Base-by-base conservation (phyloP, 441 rosid species). In the Melastoma candidum region DNA sequence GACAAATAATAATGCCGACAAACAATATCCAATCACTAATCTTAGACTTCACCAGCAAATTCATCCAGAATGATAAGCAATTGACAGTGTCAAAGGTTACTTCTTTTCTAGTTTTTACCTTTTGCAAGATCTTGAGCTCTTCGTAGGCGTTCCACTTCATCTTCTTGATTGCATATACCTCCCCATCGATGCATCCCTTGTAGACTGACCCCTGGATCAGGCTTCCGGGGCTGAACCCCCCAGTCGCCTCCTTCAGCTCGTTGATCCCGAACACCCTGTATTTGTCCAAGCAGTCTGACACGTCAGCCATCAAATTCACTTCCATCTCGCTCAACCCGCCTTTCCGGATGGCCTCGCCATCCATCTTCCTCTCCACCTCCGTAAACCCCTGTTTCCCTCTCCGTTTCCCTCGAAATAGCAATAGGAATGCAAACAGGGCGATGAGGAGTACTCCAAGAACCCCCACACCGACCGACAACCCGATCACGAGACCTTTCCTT, bases 101-200 rank as follows among this genome's bases (percentile, higher is more conserved):
- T 17, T 17, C 22, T 17, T 32, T 32, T 32, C 8, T 32, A 4
- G 41, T 32, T 32, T 12, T 49, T 79, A 84, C 87, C 83, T 81
- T 78, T 50, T 81, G 83, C 62, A 81, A 67, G 65, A 83, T 81
- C 75, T 74, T 81, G 67, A 83, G 79, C 80, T 83, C 92, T 60
- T 84, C 87, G 26, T 11, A 51, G 46, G 92, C 83, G 57, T 84
- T 77, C 92, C 85, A 79, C 48, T 67, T 79, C 84, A 84, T 81
- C 77, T 77, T 74, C 77, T 84, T 79, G 73, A 84, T 77, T 47
- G 92, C 85, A 64, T 63, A 75, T 26, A 68, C 58, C 59, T 70
- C 79, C 26, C 76, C 92, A 24, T 72, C 45, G 49, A 84, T 70
- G 60, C 49, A 61, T 0, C 83, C 87, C 66, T 68, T 74, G 63